Evolutionary conservation across 2,329 filamentous ascomycete species (phyloP).

Genomic region (Botrytis tulipae): DNA sequence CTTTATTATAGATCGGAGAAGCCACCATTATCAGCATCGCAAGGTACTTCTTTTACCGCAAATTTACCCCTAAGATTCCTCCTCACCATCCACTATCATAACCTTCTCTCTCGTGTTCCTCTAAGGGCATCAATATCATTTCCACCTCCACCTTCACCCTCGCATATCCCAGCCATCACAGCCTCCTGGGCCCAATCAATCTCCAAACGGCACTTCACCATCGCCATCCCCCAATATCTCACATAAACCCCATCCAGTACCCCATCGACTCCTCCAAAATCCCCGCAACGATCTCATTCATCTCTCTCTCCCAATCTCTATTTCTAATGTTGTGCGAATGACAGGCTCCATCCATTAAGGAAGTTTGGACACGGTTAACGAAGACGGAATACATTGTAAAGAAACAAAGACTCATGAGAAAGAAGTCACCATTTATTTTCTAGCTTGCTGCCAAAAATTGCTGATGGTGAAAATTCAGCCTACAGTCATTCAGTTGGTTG

Average conservation of each 20-base stretch:
- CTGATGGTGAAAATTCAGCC: neutral
- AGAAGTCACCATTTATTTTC: neutral
- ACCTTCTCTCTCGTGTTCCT: neutral
- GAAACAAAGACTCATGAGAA: neutral
- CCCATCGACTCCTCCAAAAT: neutral
- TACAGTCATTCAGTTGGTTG: neutral
- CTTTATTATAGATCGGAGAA: neutral
- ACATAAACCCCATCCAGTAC: neutral
- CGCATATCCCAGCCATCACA: too few species aligned
- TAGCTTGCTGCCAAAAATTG: neutral
- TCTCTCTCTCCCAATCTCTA: neutral
- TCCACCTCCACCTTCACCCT: neutral
- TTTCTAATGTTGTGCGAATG: neutral
- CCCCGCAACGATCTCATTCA: neutral
- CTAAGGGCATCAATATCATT: neutral
- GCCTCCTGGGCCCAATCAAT: neutral
- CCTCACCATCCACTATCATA: neutral
- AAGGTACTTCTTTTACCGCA: neutral
- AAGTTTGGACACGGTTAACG: too few species aligned
- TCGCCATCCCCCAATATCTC: neutral
- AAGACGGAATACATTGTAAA: neutral
- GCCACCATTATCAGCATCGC: neutral
- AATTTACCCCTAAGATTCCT: neutral
- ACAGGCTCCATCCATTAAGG: neutral
- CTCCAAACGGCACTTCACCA: neutral